These are phyloP conservation scores for Elongisporangium undulatum DNA, from an alignment of 352 stramenopile genomes.

Conservation along the genomic window DNA sequence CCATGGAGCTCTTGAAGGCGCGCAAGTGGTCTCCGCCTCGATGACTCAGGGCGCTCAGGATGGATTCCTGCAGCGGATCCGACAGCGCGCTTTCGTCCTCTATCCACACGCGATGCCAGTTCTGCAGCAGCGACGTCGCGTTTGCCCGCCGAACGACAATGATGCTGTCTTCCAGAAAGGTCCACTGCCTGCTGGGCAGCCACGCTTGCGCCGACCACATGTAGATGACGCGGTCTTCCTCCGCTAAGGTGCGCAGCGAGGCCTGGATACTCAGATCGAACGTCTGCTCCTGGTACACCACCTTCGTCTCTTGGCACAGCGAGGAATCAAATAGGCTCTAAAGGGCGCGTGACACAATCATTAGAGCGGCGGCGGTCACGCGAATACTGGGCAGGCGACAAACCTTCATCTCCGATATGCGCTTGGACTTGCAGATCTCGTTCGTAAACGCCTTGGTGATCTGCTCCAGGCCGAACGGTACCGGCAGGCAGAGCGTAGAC, in stretches of 20 bases:
- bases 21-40: too few species aligned
- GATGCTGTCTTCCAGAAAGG: not conserved
- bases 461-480: not conserved
- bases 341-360: too few species aligned
- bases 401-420: too few species aligned
- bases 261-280: not conserved
- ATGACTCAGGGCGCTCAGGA: too few species aligned
- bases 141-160: not conserved
- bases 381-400: too few species aligned
- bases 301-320: not conserved
- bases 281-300: not conserved
- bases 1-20: too few species aligned
- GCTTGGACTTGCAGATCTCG: not conserved
- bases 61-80: too few species aligned
- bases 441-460: not conserved
- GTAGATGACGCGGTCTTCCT: not conserved
- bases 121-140: not conserved
- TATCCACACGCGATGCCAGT: not conserved
- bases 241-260: not conserved
- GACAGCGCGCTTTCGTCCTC: too few species aligned
- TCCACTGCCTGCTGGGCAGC: not conserved
- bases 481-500: not conserved
- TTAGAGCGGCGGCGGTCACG: too few species aligned
- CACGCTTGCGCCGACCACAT: not conserved
- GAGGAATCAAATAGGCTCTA: not conserved